phyloP scores from a whole-genome alignment of 108 stramenopile species.

The Nannochloropsis oceanica region DNA sequence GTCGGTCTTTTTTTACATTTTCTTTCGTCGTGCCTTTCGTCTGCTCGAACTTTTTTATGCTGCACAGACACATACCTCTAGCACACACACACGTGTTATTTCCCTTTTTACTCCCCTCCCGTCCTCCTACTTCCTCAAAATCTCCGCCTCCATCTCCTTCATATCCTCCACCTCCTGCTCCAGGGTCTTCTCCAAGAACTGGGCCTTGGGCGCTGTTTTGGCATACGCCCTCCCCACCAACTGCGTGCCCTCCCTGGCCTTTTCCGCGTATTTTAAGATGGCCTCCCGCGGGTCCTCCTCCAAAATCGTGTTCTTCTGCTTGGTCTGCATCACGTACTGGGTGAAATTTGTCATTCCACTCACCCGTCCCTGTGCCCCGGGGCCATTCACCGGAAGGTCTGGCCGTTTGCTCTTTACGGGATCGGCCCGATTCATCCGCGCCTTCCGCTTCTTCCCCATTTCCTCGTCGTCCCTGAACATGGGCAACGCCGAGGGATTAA shows the following conservation, averaged over 20 bases:
- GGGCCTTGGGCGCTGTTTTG: conserved; percentile 13
- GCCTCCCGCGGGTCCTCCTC: conserved; percentile 33
- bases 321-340: conserved; percentile 40
- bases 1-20: too few species aligned
- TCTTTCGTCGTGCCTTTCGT: too few species aligned
- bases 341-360: conserved; percentile 39
- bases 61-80: too few species aligned
- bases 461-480: conserved; percentile 36
- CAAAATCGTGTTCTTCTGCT: conserved; percentile 26
- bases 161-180: conserved; percentile 27
- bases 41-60: too few species aligned
- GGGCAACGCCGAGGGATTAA: conserved; percentile 38
- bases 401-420: conserved; percentile 35
- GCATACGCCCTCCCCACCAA: conserved; percentile 10
- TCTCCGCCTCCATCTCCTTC: conserved; percentile 17
- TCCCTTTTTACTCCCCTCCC: background rate
- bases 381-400: conserved; percentile 35
- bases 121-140: conserved; percentile 1
- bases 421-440: conserved; percentile 31
- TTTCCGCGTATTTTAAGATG: conserved; percentile 15
- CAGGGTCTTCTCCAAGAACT: conserved; percentile 2
- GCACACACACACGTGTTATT: too few species aligned
- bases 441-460: conserved; percentile 19
- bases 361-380: conserved; percentile 31
- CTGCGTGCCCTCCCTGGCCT: conserved; percentile 11